phyloP scores from a whole-genome alignment of 2,329 filamentous ascomycete species.

The Calonectria honghensis region DNA sequence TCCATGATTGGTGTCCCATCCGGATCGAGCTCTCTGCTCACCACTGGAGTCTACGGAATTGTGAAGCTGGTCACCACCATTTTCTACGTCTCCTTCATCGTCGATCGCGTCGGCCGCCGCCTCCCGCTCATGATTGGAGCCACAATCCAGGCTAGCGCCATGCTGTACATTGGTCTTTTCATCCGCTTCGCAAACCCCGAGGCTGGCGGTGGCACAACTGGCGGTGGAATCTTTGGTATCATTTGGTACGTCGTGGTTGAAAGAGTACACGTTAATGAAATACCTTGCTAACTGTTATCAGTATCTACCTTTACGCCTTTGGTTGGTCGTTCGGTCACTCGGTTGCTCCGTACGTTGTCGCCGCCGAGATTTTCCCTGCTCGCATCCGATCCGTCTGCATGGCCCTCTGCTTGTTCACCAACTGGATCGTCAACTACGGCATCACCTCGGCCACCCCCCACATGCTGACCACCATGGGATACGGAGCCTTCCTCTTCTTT shows the following conservation, averaged over 20 bases:
- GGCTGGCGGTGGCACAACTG: slow-evolving; percentile 38
- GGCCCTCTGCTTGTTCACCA: slow-evolving; percentile 44
- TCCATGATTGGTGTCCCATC: slow-evolving; percentile 46
- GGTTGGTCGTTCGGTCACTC: slow-evolving; percentile 50
- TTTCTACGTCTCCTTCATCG: slow-evolving; percentile 57
- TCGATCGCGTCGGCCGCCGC: slow-evolving; percentile 56
- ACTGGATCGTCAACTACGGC: slow-evolving; percentile 49
- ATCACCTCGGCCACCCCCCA: slow-evolving; percentile 44
- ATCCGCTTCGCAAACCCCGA: slow-evolving; percentile 46
- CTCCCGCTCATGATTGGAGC: slow-evolving; percentile 54
- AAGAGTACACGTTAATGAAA: slow-evolving; percentile 9
- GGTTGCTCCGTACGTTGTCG: slow-evolving; percentile 47
- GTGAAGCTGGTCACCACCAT: slow-evolving; percentile 52
- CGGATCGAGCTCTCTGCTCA: slow-evolving; percentile 50
- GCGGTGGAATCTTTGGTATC: slow-evolving; percentile 31
- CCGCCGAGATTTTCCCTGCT: slow-evolving; percentile 50
- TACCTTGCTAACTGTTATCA: background rate
- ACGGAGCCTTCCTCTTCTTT: slow-evolving; percentile 49
- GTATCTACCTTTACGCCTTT: slow-evolving; percentile 48
- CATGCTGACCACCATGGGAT: slow-evolving; percentile 45
- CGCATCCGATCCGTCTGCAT: slow-evolving; percentile 50
- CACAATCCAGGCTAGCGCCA: slow-evolving; percentile 50
- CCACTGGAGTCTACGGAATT: slow-evolving; percentile 50
- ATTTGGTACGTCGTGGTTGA: slow-evolving; percentile 3
- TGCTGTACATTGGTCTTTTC: slow-evolving; percentile 56